Percentiles rank a stretch among this genome's conserved stretches.
Conservation (phyloP, 805 yeast species). For the Monosporozyma aquatica region DNA sequence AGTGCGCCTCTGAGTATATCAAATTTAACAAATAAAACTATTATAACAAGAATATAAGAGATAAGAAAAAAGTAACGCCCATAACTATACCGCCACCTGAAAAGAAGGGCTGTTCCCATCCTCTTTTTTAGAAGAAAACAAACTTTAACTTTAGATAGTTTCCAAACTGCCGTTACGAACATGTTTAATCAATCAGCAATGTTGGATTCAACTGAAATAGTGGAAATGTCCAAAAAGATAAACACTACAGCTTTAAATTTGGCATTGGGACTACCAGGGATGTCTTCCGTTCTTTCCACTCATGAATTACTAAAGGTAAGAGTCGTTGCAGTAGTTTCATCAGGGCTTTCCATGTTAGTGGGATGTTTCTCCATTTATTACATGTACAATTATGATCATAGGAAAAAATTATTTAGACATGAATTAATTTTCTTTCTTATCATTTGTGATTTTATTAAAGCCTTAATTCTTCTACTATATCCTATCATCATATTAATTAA, state of each 20-base stretch:
- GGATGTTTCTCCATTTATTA: conserved; percentile 57
- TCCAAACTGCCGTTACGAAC: too few relatives aligned
- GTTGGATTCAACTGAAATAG: too few relatives aligned
- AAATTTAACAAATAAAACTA: neutral
- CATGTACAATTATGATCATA: conserved; percentile 54
- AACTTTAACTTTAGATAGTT: too few relatives aligned
- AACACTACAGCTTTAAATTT: conserved; percentile 28
- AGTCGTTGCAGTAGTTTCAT: conserved; percentile 39
- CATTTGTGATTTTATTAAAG: conserved; percentile 69
- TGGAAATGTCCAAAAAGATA: neutral
- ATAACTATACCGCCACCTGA: too few relatives aligned
- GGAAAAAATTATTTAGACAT: conserved; percentile 56
- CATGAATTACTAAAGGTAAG: conserved; percentile 23
- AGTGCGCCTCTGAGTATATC: neutral
- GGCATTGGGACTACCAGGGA: conserved; percentile 28
- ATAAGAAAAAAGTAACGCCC: neutral
- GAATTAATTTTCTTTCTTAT: conserved; percentile 59
- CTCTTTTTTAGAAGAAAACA: too few relatives aligned
- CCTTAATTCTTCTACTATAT: conserved; percentile 55
- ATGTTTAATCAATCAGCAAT: too few relatives aligned
- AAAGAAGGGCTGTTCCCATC: too few relatives aligned
- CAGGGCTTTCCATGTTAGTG: conserved; percentile 40
- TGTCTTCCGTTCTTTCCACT: conserved; percentile 22
- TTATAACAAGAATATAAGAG: neutral
- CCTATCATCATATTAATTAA: conserved; percentile 49